phyloP scores from a whole-genome alignment of 2,329 filamentous ascomycete species.

The Fusarium armeniacum region DNA sequence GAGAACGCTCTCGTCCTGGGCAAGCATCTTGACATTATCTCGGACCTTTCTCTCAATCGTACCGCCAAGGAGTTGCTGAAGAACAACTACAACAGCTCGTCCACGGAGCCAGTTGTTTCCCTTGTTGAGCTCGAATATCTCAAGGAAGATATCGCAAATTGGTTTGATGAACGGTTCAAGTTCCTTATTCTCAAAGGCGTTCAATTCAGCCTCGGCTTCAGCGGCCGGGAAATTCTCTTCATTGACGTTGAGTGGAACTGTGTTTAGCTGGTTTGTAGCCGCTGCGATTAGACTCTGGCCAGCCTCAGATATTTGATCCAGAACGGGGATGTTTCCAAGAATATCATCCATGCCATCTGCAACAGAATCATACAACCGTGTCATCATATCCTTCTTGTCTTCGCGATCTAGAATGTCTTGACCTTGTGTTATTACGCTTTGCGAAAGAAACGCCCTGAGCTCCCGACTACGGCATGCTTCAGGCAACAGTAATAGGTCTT shows the following conservation, averaged over 20 bases:
- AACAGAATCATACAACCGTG: slow-evolving; percentile 94
- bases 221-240: slow-evolving; percentile 68
- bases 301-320: slow-evolving; percentile 93
- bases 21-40: slow-evolving; percentile 80
- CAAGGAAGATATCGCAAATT: slow-evolving; percentile 96
- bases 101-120: slow-evolving; percentile 98
- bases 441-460: slow-evolving; percentile 90
- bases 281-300: slow-evolving; percentile 91
- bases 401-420: slow-evolving; percentile 70
- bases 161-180: slow-evolving; percentile 97
- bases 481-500: slow-evolving; percentile 84
- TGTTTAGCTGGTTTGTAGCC: slow-evolving; percentile 74
- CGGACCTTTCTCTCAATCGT: slow-evolving; percentile 97
- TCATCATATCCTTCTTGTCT: slow-evolving; percentile 88
- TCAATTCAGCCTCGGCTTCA: slow-evolving; percentile 93
- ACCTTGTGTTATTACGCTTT: slow-evolving; percentile 79
- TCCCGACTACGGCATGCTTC: slow-evolving; percentile 96
- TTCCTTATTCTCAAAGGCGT: slow-evolving; percentile 91
- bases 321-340: slow-evolving; percentile 91
- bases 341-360: slow-evolving; percentile 99
- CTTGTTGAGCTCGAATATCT: slow-evolving; percentile 93
- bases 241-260: slow-evolving; percentile 65
- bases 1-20: slow-evolving; percentile 83
- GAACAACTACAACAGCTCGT: slow-evolving; percentile 92
- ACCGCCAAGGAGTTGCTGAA: slow-evolving; percentile 94